Evolutionary conservation across 2,329 filamentous ascomycete genomes (phyloP), one percentile per base, ranked within the genome.

Genomic region (Fusarium piperis): DNA sequence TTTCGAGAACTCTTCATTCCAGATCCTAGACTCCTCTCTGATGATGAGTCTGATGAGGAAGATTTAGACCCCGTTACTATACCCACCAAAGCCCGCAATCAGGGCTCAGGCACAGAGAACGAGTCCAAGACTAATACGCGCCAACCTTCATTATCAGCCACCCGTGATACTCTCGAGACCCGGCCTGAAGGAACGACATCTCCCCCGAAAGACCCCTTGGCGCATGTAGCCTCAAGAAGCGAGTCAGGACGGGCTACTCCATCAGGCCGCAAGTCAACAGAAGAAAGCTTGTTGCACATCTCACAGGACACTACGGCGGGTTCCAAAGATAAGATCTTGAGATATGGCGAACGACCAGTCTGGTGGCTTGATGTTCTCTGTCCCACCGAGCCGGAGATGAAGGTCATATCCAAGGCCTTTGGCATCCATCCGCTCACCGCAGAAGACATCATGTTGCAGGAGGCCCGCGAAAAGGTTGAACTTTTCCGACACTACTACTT

Each of bases 401-500:
- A 95, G 79, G 90, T 96, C 10, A 88, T 99, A 41, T 91, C 94
- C 32, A 97, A 97, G 78, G 89, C 96, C 0, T 99, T 99, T 79
- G 94, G 94, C 16, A 98, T 99, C 67, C 96, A 99, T 82, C 95
- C 96, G 1, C 84, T 99, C 65, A 99, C 96, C 0, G 92, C 94
- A 2, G 96, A 99, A 81, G 96, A 99, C 79, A 98, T 99, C 76
- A 92, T 98, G 88, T 92, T 98, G 85, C 94, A 98, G 80, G 96
- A 99, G 83, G 93, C 95, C 41, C 95, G 96, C 23, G 96, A 99
- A 79, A 99, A 99, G 83, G 96, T 99, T 1, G 96, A 99, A 80
- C 87, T 99, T 1, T 99, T 99, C 85, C 92, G 94, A 35, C 93
- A 97, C 79, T 99, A 99, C 83, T 99, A 99, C 81, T 98, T 99